Percentiles rank a stretch among this genome's conserved stretches.
Evolutionary conservation across 2,329 filamentous ascomycete genomes (phyloP).

Genomic region (Pseudocercospora pini-densiflorae): DNA sequence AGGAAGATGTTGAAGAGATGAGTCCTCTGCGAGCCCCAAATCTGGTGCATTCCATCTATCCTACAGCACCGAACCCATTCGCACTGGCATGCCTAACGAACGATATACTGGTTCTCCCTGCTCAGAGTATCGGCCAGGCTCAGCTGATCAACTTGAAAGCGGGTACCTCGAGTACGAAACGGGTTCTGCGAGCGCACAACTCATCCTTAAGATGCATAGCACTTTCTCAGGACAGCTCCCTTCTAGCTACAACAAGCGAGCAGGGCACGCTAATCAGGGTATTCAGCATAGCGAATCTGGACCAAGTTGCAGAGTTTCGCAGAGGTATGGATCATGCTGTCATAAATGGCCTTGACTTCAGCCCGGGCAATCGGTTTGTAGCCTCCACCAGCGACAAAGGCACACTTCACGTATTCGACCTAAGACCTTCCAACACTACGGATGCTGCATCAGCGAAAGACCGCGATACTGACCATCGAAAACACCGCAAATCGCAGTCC

Average conservation of each 20-base stretch:
- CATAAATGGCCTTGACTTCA: constrained; percentile 87
- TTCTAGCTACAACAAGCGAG: constrained; percentile 89
- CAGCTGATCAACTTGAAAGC: constrained; percentile 76
- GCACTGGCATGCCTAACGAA: constrained; percentile 80
- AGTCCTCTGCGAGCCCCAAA: constrained; percentile 33
- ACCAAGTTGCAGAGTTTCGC: constrained; percentile 80
- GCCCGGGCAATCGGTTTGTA: constrained; percentile 76
- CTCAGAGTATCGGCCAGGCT: constrained; percentile 84
- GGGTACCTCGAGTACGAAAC: constrained; percentile 72
- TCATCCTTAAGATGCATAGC: constrained; percentile 77
- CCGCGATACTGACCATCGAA: constrained; percentile 11
- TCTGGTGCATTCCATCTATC: constrained; percentile 64
- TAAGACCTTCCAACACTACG: constrained; percentile 60
- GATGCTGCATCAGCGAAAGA: constrained; percentile 13
- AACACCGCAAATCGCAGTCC: constrained; percentile 31
- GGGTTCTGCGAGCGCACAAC: constrained; percentile 90
- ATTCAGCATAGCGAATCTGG: constrained; percentile 79
- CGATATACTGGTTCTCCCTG: constrained; percentile 79
- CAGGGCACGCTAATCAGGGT: constrained; percentile 89
- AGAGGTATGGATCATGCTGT: constrained; percentile 86
- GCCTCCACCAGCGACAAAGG: constrained; percentile 97
- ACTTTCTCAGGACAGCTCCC: constrained; percentile 76
- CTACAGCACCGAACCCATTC: constrained; percentile 82
- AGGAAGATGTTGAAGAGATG: constrained; percentile 17
- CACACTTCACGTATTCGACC: constrained; percentile 91